Evolutionary conservation across 176 grass and related monocot species (phyloP).

Genomic region (Melocanna baccifera): DNA sequence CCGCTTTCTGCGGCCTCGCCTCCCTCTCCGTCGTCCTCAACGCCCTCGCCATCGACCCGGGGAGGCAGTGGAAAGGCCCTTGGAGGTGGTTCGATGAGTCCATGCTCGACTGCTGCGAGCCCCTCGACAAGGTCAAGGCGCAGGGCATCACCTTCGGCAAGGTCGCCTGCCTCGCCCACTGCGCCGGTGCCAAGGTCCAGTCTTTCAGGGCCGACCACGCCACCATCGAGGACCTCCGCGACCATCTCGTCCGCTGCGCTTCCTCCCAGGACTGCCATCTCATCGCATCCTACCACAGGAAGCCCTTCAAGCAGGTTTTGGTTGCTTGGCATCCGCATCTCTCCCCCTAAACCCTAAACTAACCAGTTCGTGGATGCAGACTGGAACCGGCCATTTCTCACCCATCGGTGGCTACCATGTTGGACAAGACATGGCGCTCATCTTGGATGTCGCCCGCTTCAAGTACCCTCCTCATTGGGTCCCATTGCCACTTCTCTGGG

Average conservation of each 20-base stretch:
- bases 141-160: conserved; percentile 80
- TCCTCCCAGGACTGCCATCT: conserved; percentile 74
- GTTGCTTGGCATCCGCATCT: no score
- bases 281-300: conserved; percentile 68
- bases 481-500: conserved; percentile 80
- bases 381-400: conserved; percentile 91
- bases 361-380: conserved; percentile 33
- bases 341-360: no score
- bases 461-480: conserved; percentile 98
- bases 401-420: conserved; percentile 88
- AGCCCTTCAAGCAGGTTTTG: conserved; percentile 28
- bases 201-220: conserved; percentile 59
- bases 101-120: conserved; percentile 97
- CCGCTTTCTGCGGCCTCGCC: conserved; percentile 81
- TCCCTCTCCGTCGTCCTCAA: conserved; percentile 78
- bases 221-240: conserved; percentile 60
- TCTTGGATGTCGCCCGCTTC: conserved; percentile 91
- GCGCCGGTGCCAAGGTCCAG: conserved; percentile 71
- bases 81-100: conserved; percentile 99
- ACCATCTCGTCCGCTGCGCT: conserved; percentile 49
- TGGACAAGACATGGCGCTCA: conserved; percentile 72
- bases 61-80: conserved; percentile 67
- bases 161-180: conserved; percentile 81
- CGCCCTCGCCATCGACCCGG: conserved; percentile 79
- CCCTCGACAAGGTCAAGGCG: conserved; percentile 71